A percentile compares a stretch with the other conserved stretches of the same genome.
Evolutionary conservation across 441 rosid genomes (phyloP).

Genomic region (Euphorbia celastroides): DNA sequence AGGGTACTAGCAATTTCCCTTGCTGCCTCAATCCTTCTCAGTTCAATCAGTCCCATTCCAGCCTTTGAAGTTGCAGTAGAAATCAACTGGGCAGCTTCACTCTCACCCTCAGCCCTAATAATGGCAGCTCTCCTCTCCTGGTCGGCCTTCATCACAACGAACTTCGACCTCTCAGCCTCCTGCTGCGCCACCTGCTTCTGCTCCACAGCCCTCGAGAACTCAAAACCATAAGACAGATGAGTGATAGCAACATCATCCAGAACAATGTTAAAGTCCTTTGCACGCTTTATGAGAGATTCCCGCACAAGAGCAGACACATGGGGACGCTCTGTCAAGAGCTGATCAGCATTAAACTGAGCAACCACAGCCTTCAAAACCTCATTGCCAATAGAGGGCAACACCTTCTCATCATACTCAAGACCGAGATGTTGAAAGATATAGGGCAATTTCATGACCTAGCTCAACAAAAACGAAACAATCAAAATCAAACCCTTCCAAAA

Average conservation of each 20-base stretch:
- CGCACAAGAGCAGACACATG: constrained; percentile 81
- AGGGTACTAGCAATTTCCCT: constrained; percentile 91
- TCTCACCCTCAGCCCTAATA: constrained; percentile 96
- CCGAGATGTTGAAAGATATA: constrained; percentile 82
- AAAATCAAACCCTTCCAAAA: not conserved
- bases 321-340: constrained; percentile 94
- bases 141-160: constrained; percentile 88
- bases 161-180: constrained; percentile 94
- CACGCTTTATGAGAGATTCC: constrained; percentile 66
- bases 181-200: constrained; percentile 98
- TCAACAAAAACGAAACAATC: not conserved
- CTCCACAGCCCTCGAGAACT: constrained; percentile 96
- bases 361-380: constrained; percentile 92
- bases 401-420: constrained; percentile 91
- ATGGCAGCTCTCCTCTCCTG: constrained; percentile 97
- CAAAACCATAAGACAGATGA: constrained; percentile 80
- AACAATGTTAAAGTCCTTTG: constrained; percentile 76
- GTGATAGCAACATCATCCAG: constrained; percentile 93
- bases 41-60: constrained; percentile 88
- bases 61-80: constrained; percentile 78
- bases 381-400: constrained; percentile 92
- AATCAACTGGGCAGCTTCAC: constrained; percentile 82
- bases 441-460: constrained; percentile 62
- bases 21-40: constrained; percentile 93
- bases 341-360: constrained; percentile 98